These are phyloP conservation scores for Gentiana macrophylla DNA, from an alignment of 257 asterid species.

Conservation along the genomic window DNA sequence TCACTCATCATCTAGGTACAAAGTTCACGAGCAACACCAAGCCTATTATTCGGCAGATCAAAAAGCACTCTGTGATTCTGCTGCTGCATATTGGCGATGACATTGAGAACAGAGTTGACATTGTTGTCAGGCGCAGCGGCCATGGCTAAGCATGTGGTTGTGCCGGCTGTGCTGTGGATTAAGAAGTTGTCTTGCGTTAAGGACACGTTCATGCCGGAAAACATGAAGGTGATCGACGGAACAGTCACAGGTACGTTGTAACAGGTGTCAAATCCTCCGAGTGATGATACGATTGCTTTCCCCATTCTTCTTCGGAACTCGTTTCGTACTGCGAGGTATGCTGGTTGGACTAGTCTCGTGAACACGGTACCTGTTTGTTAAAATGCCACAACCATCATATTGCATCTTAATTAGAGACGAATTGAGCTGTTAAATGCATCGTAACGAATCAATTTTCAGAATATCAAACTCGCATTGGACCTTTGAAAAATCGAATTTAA, in stretches of 20 bases:
- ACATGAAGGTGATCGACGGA: slow-evolving; percentile 67
- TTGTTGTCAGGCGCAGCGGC: slow-evolving; percentile 47
- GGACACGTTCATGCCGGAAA: slow-evolving; percentile 74
- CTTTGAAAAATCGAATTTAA: no score
- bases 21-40: slow-evolving; percentile 63
- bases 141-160: slow-evolving; percentile 71
- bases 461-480: no score
- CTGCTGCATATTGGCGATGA: slow-evolving; percentile 74
- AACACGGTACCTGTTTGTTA: slow-evolving; percentile 52
- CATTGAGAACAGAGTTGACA: slow-evolving; percentile 69
- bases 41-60: slow-evolving; percentile 53
- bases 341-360: slow-evolving; percentile 65
- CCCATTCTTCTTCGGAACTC: slow-evolving; percentile 77
- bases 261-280: slow-evolving; percentile 93
- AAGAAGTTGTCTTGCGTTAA: slow-evolving; percentile 73
- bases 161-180: slow-evolving; percentile 58
- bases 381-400: no score
- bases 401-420: no score
- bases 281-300: slow-evolving; percentile 41
- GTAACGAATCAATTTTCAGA: no score
- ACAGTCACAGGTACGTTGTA: slow-evolving; percentile 50
- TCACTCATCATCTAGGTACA: slow-evolving; percentile 17
- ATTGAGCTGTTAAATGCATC: no score
- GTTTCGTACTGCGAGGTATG: slow-evolving; percentile 61
- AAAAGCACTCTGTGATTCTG: slow-evolving; percentile 75